A percentile compares a stretch with the other conserved stretches of the same genome.
phyloP scores from a whole-genome alignment of 768 basidiomycete genomes.

The Hortiboletus campestris region DNA sequence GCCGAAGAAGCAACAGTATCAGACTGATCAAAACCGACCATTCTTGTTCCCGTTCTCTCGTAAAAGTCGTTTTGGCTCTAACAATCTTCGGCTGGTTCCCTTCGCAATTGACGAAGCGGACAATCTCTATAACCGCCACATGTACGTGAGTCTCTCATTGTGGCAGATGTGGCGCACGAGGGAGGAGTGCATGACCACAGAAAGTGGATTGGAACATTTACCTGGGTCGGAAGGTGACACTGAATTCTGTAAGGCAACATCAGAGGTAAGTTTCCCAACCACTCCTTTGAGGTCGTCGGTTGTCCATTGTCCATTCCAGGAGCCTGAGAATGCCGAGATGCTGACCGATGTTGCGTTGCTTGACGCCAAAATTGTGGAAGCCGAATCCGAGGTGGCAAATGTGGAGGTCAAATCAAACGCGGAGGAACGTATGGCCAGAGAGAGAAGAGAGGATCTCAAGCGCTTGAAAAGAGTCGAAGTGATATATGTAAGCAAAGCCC shows the following conservation, averaged over 20 bases:
- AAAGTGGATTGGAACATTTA: slow-evolving; percentile 85
- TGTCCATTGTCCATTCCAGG: slow-evolving; percentile 36
- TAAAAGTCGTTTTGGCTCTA: slow-evolving; percentile 43
- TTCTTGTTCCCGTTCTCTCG: slow-evolving; percentile 95
- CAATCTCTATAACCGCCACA: slow-evolving; percentile 81
- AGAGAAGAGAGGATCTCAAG: slow-evolving; percentile 77
- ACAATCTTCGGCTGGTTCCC: slow-evolving; percentile 74
- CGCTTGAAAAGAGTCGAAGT: slow-evolving; percentile 87
- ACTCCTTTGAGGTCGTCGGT: not conserved
- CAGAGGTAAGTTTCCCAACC: slow-evolving; percentile 34
- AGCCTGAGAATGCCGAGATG: slow-evolving; percentile 59
- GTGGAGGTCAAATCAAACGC: slow-evolving; percentile 46
- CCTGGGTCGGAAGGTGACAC: slow-evolving; percentile 62
- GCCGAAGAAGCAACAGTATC: slow-evolving; percentile 97
- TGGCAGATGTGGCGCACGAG: slow-evolving; percentile 95
- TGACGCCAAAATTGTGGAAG: slow-evolving; percentile 73
- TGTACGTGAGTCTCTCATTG: slow-evolving; percentile 85
- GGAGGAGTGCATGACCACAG: slow-evolving; percentile 92
- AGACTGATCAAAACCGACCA: slow-evolving; percentile 91
- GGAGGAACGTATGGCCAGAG: slow-evolving; percentile 63
- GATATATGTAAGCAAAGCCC: slow-evolving; percentile 72
- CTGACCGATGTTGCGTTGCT: slow-evolving; percentile 70
- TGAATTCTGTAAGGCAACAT: slow-evolving; percentile 49
- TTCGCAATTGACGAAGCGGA: slow-evolving; percentile 97
- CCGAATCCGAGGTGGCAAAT: slow-evolving; percentile 51